Evolutionary conservation across 176 grass and related monocot species (phyloP).

Genomic region (Hyparrhenia diplandra): DNA sequence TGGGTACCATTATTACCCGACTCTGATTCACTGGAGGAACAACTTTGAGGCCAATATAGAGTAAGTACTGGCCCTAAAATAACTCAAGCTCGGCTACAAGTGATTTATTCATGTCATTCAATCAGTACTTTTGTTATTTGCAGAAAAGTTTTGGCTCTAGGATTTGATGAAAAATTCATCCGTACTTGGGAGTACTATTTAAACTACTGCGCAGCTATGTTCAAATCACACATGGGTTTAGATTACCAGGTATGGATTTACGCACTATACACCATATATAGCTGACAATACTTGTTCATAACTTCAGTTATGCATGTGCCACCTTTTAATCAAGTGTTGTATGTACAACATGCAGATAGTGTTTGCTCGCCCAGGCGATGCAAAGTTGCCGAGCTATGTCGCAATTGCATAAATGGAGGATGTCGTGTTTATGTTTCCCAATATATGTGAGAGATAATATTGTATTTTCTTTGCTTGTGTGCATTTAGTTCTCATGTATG

Average conservation of each 20-base stretch:
- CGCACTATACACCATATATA: too few species aligned
- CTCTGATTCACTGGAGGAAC: constrained; percentile 59
- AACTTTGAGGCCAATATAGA: constrained; percentile 47
- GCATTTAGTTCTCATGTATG: too few species aligned
- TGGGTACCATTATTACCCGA: constrained; percentile 68
- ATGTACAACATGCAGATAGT: background rate
- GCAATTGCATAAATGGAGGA: background rate
- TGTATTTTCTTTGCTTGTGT: too few species aligned
- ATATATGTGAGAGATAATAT: too few species aligned
- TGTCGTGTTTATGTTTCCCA: too few species aligned
- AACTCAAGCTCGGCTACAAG: background rate
- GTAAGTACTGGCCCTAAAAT: constrained; percentile 4
- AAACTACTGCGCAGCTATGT: constrained; percentile 27
- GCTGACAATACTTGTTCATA: too few species aligned
- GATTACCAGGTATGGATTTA: background rate
- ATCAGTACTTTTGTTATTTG: background rate
- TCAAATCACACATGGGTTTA: background rate
- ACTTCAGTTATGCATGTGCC: background rate
- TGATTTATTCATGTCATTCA: background rate
- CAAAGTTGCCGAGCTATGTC: background rate
- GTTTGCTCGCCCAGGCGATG: background rate
- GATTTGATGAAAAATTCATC: constrained; percentile 51
- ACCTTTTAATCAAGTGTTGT: background rate
- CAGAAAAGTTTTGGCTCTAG: background rate
- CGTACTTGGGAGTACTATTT: constrained; percentile 67